A percentile compares a stretch with the other conserved stretches of the same genome.
Conservation (phyloP, 2,329 filamentous ascomycete genomes). For the Penicillium sp. region DNA sequence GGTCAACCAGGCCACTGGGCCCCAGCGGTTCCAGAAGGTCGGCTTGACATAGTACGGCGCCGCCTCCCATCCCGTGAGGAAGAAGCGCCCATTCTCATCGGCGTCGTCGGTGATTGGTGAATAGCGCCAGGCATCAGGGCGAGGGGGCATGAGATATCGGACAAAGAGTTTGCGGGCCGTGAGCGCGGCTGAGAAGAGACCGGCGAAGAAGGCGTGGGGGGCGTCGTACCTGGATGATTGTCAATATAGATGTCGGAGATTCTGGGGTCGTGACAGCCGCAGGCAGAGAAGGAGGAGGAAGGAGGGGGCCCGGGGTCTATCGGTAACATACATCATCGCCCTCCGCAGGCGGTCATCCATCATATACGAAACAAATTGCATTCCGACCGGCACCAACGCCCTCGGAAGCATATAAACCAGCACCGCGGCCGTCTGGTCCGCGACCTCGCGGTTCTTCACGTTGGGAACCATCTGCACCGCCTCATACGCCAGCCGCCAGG, state of each 20-base stretch:
- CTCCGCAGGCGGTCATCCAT: constrained; percentile 63
- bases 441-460: constrained; percentile 51
- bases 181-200: constrained; percentile 50
- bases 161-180: constrained; percentile 54
- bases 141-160: constrained; percentile 60
- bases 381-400: constrained; percentile 46
- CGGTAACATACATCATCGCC: constrained; percentile 64
- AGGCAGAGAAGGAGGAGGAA: no score
- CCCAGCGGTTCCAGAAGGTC: constrained; percentile 62
- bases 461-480: constrained; percentile 56
- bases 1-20: constrained; percentile 53
- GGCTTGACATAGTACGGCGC: constrained; percentile 64
- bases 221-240: constrained; percentile 38
- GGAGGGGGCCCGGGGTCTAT: no score
- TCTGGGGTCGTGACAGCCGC: no score
- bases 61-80: constrained; percentile 54
- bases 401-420: constrained; percentile 57
- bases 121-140: constrained; percentile 44
- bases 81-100: constrained; percentile 56
- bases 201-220: constrained; percentile 33
- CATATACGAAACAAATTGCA: constrained; percentile 55
- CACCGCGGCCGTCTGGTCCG: constrained; percentile 59
- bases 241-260: neutral
- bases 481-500: constrained; percentile 60
- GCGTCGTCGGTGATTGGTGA: constrained; percentile 45